Percentiles rank a stretch among this genome's conserved stretches.
These are phyloP conservation scores for Fusarium proliferatum DNA, from an alignment of 2,329 filamentous ascomycete genomes.

Conservation along the genomic window DNA sequence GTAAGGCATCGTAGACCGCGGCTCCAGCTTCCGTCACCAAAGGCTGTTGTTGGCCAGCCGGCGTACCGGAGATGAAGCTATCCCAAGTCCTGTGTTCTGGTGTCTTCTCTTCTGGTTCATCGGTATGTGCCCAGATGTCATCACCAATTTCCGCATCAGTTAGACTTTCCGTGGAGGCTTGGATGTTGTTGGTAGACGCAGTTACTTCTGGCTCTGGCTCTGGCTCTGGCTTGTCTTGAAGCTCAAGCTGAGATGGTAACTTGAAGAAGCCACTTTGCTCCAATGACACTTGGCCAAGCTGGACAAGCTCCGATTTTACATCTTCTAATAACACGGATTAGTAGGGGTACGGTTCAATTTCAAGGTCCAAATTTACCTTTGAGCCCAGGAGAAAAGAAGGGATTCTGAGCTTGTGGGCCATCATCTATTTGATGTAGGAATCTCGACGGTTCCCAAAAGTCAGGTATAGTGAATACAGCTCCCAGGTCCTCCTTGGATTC, in stretches of 20 bases:
- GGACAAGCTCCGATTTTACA: conserved; percentile 26
- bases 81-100: conserved; percentile 76
- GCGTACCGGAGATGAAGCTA: conserved; percentile 62
- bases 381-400: conserved; percentile 59
- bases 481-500: conserved; percentile 57
- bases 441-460: conserved; percentile 68
- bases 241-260: conserved; percentile 30
- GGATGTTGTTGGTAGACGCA: conserved; percentile 3
- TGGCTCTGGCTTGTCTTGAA: neutral
- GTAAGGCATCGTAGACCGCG: conserved; percentile 71
- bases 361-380: conserved; percentile 42
- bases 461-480: conserved; percentile 71
- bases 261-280: conserved; percentile 50
- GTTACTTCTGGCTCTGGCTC: conserved; percentile 14
- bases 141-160: conserved; percentile 13
- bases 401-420: conserved; percentile 28
- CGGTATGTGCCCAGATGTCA: conserved; percentile 60
- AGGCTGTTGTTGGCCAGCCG: conserved; percentile 53
- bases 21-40: conserved; percentile 78
- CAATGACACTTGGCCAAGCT: conserved; percentile 34
- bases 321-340: conserved; percentile 17
- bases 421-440: conserved; percentile 53
- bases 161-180: conserved; percentile 3
- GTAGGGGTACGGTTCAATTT: neutral
- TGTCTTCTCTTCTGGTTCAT: conserved; percentile 45